Conservation (phyloP, 2,329 filamentous ascomycete genomes). For the Balansia obtecta region DNA sequence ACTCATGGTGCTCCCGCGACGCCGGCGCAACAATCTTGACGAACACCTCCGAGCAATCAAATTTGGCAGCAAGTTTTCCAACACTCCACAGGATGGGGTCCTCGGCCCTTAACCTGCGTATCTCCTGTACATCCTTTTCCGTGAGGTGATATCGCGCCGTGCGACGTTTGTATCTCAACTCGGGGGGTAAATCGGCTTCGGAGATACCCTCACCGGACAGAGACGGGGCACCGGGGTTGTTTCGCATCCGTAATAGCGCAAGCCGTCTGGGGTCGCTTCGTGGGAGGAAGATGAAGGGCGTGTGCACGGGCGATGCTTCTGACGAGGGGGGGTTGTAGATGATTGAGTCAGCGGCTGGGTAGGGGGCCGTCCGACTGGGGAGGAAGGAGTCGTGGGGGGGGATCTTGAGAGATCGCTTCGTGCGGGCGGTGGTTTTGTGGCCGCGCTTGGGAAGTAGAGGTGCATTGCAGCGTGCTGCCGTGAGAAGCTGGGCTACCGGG, state of each 20-base stretch:
- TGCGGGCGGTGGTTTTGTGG: constrained; percentile 40
- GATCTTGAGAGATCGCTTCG: constrained; percentile 46
- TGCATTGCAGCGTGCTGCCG: constrained; percentile 11
- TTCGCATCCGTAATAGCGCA: constrained; percentile 33
- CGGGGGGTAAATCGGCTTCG: constrained; percentile 20
- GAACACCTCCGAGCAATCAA: constrained; percentile 42
- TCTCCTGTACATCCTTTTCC: constrained; percentile 44
- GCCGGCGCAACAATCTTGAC: constrained; percentile 45
- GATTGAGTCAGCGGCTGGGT: constrained; percentile 26
- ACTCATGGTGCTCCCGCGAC: constrained; percentile 32
- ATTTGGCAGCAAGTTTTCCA: constrained; percentile 37
- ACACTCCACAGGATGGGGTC: constrained; percentile 47
- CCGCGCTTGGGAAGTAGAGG: constrained; percentile 22
- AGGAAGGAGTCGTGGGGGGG: constrained; percentile 49
- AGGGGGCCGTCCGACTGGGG: constrained; percentile 20
- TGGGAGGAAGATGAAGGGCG: constrained; percentile 55
- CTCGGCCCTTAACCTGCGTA: constrained; percentile 37
- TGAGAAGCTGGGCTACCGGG: constrained; percentile 22
- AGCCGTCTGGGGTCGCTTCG: constrained; percentile 40
- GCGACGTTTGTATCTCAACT: constrained; percentile 22
- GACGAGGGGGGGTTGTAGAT: constrained; percentile 46
- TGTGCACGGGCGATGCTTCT: constrained; percentile 46
- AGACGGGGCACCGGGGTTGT: constrained; percentile 15
- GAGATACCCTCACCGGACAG: constrained; percentile 6
- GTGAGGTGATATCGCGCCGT: constrained; percentile 38